Evolutionary conservation across 345 rosid genomes (phyloP).

Genomic region (Mercurialis annua): DNA sequence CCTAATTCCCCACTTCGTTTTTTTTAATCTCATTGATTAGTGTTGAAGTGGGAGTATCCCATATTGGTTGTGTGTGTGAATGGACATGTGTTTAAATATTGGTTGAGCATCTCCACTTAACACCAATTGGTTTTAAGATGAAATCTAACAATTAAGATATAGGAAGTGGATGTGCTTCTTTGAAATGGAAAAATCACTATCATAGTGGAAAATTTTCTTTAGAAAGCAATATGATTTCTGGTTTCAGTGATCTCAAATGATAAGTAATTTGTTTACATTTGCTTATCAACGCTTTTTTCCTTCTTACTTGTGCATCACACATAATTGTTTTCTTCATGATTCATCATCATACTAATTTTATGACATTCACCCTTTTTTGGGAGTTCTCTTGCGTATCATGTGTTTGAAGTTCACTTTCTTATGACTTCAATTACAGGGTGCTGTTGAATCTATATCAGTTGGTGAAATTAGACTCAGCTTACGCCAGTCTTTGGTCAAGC

Average conservation of each 20-base stretch:
- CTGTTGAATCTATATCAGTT: constrained; percentile 82
- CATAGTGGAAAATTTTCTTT: not conserved
- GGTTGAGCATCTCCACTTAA: too few relatives aligned
- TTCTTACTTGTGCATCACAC: not conserved
- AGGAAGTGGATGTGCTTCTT: not conserved
- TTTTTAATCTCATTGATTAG: not conserved
- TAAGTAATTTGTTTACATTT: not conserved
- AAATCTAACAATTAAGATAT: not conserved
- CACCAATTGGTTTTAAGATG: too few relatives aligned
- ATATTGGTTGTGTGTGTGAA: too few relatives aligned
- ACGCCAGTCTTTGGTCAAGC: constrained; percentile 89
- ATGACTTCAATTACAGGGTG: constrained; percentile 62
- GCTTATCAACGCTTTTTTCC: not conserved
- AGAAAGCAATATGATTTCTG: not conserved
- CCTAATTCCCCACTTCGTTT: not conserved
- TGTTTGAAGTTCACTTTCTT: constrained; percentile 9
- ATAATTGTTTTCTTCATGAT: constrained; percentile 7
- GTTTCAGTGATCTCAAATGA: not conserved
- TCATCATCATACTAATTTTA: constrained; percentile 1
- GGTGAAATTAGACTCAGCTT: constrained; percentile 88
- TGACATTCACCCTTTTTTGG: not conserved
- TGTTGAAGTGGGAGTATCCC: too few relatives aligned
- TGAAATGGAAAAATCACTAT: not conserved
- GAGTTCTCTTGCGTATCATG: not conserved
- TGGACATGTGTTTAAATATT: too few relatives aligned